Evolutionary conservation across 2,329 filamentous ascomycete genomes (phyloP), one percentile per base, ranked within the genome.

Genomic region (Aspergillus sp.): DNA sequence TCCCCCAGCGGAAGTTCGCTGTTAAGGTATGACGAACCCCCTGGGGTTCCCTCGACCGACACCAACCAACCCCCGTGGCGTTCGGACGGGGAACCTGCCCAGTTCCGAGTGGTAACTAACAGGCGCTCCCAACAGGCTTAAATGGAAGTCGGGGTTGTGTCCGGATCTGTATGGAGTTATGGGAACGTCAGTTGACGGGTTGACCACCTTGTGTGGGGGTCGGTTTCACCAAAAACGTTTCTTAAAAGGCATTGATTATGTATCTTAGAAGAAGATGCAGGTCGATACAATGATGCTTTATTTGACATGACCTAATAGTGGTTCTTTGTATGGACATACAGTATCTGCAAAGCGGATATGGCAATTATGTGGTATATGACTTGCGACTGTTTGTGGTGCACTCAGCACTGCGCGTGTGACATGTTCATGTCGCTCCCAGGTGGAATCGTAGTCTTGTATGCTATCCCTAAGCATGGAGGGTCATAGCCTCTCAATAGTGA

Each of bases 1-100:
- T 99, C 86, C 94, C 94, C 67, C 91, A 95, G 85, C 88, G 94
- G 81, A 97, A 96, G 83, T 99, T 88, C 81, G 94, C 94, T 79
- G 89, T 99, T 79, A 99, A 97, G 93, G 94, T 92, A 83, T 66
- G 79, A 62, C 16, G 10, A 13, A 25, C 32, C 25, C 29, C 23
- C 3, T 16, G 25, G 4, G 19, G n/a, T 21, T 19, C 17, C 10
- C 4, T 17, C 40, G n/a, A 10, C 36, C 20, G 36, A 14, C 10
- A 17, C 29, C 20, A 34, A 43, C 16, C 17, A 34, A 40, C 10
- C 36, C 16, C 10, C 17, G 29, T 17, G 23, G 14, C 16, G 13
- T n/a, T n/a, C n/a, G n/a, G n/a, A n/a, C n/a, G n/a, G n/a, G n/a
- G n/a, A n/a, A n/a, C n/a, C n/a, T n/a, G n/a, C n/a, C n/a, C n/a